A percentile compares a stretch with the other conserved stretches of the same genome.
Evolutionary conservation across 192 early-diverging fungal genomes (phyloP).

Genomic region (Coemansia sp.): DNA sequence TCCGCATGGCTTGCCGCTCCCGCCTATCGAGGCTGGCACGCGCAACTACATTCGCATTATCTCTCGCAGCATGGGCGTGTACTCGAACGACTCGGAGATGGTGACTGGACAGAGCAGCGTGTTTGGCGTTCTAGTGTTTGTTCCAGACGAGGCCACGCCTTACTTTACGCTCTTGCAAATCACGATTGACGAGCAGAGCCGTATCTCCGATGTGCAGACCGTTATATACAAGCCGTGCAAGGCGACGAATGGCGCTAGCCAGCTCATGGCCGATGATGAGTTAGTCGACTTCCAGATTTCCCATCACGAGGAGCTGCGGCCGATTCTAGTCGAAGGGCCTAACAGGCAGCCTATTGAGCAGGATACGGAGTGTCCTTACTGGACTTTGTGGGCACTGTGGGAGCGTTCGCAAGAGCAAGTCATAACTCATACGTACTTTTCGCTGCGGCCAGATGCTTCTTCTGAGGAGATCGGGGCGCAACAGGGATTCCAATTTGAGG

Average conservation of each 20-base stretch:
- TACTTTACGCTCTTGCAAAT: slow-evolving; percentile 52
- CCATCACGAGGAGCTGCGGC: slow-evolving; percentile 26
- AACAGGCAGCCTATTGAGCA: slow-evolving; percentile 24
- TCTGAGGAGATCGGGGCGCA: not conserved
- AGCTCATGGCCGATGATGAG: slow-evolving; percentile 55
- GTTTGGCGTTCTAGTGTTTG: slow-evolving; percentile 55
- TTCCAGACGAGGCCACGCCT: slow-evolving; percentile 50
- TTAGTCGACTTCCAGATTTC: slow-evolving; percentile 45
- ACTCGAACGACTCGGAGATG: slow-evolving; percentile 27
- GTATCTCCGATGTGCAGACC: slow-evolving; percentile 28
- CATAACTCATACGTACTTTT: slow-evolving; percentile 46
- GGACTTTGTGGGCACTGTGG: slow-evolving; percentile 57
- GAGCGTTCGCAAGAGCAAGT: slow-evolving; percentile 41
- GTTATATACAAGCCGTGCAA: slow-evolving; percentile 53
- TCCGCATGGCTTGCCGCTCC: slow-evolving; percentile 19
- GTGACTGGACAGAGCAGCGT: slow-evolving; percentile 12
- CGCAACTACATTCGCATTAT: slow-evolving; percentile 39
- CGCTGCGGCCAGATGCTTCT: slow-evolving; percentile 17
- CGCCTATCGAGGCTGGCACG: slow-evolving; percentile 15
- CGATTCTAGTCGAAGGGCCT: slow-evolving; percentile 25
- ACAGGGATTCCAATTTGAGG: slow-evolving; percentile 28
- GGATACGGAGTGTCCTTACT: slow-evolving; percentile 26
- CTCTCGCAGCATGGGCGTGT: slow-evolving; percentile 22
- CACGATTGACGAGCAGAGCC: slow-evolving; percentile 21
- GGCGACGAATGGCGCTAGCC: slow-evolving; percentile 46